These are phyloP conservation scores for Tetrapisispora pingtungensis DNA, from an alignment of 805 yeast genomes.

Conservation along the genomic window DNA sequence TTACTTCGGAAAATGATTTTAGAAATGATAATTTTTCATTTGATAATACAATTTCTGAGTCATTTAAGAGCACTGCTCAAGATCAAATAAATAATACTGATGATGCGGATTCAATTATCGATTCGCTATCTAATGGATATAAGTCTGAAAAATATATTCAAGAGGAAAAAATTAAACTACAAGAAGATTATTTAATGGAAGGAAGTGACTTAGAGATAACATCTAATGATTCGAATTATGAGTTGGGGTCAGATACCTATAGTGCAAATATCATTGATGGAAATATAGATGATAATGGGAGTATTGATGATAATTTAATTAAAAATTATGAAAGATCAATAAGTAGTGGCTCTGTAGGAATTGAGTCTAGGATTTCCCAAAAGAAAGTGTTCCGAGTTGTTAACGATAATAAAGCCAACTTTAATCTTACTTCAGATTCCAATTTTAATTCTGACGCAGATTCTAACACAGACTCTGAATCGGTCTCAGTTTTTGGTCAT, in stretches of 20 bases:
- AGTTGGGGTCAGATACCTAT: background rate
- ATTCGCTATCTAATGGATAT: no score
- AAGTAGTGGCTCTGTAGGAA: background rate
- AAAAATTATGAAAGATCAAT: background rate
- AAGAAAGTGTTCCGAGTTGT: slow-evolving; percentile 22
- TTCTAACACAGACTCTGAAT: slow-evolving; percentile 2
- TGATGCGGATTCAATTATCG: no score
- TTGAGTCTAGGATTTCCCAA: background rate
- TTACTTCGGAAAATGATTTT: background rate
- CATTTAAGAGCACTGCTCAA: background rate
- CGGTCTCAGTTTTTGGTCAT: background rate
- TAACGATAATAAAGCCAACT: slow-evolving; percentile 24
- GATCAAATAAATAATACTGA: background rate
- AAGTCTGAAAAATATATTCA: no score
- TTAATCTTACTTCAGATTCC: slow-evolving; percentile 14
- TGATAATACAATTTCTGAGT: background rate
- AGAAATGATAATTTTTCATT: slow-evolving; percentile 4
- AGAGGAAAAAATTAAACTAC: no score
- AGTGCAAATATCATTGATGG: background rate
- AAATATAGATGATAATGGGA: background rate
- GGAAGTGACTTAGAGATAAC: background rate
- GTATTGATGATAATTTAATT: background rate
- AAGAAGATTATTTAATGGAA: background rate
- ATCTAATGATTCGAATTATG: background rate
- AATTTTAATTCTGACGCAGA: slow-evolving; percentile 11